Conservation (phyloP, 106 monocot species). For the Phalaenopsis equestris region DNA sequence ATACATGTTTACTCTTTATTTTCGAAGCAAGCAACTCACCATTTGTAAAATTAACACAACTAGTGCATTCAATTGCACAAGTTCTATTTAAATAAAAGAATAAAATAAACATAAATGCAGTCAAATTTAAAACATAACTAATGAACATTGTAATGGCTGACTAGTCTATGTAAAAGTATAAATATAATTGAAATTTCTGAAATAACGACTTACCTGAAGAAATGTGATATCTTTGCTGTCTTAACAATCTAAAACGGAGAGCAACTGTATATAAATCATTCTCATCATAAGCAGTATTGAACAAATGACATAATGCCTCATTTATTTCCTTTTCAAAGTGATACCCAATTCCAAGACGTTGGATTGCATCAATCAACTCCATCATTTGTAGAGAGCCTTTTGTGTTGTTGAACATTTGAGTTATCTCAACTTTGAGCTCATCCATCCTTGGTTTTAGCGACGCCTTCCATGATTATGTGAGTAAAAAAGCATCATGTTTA, state of each 20-base stretch:
- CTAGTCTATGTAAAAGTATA: too few species aligned
- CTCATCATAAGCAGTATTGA: neutral
- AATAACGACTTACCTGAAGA: neutral
- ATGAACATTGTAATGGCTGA: too few species aligned
- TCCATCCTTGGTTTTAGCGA: neutral
- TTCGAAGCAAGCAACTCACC: too few species aligned
- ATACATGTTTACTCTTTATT: neutral
- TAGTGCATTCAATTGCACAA: too few species aligned
- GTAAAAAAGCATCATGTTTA: neutral
- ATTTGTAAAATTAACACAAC: too few species aligned
- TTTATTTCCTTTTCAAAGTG: neutral
- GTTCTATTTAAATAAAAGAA: too few species aligned
- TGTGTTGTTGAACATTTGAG: neutral
- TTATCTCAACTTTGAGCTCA: neutral
- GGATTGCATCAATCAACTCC: neutral
- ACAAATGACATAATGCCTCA: neutral
- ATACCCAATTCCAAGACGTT: slow-evolving; percentile 1
- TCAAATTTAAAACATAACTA: neutral
- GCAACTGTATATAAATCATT: neutral
- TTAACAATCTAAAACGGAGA: neutral
- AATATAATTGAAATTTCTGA: too few species aligned
- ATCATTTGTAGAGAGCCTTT: neutral
- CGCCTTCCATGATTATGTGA: neutral
- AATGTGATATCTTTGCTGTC: neutral
- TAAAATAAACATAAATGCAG: too few species aligned